Percentiles rank a stretch among this genome's conserved stretches.
Conservation (phyloP, 169 alveolate species). For the Amoebophrya sp. region DNA sequence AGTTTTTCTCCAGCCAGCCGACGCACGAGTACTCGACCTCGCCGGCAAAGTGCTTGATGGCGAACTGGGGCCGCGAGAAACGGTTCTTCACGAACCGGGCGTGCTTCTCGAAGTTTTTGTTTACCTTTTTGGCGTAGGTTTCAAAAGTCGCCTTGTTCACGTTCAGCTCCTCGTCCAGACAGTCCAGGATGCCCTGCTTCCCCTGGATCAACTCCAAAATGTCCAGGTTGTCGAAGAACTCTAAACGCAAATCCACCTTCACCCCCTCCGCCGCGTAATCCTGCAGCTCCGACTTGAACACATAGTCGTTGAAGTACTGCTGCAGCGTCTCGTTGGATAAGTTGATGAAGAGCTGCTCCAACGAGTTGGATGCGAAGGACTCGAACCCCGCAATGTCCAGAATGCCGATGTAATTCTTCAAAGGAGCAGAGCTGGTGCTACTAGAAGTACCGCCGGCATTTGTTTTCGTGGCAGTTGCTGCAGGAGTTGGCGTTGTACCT, state of each 20-base stretch:
- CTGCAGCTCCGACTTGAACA: constrained; percentile 81
- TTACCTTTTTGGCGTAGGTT: background rate
- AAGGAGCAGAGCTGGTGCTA: no score
- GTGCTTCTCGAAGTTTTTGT: background rate
- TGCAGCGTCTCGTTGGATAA: constrained; percentile 92
- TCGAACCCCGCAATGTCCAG: constrained; percentile 96
- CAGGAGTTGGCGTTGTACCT: no score
- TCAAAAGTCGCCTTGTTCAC: background rate
- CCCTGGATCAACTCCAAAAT: constrained; percentile 10
- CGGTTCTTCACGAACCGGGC: background rate
- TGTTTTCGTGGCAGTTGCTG: no score
- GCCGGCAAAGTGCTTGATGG: constrained; percentile 23
- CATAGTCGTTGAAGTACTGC: constrained; percentile 83
- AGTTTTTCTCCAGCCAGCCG: constrained; percentile 27
- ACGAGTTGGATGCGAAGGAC: constrained; percentile 83
- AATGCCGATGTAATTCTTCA: constrained; percentile 61
- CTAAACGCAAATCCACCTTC: background rate
- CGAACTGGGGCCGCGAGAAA: background rate
- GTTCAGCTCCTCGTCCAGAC: background rate
- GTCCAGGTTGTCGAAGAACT: background rate
- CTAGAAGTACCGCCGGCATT: no score
- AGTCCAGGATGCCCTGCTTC: background rate
- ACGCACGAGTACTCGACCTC: background rate
- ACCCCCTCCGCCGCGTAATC: constrained; percentile 67
- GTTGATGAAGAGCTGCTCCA: constrained; percentile 92